A percentile compares a stretch with the other conserved stretches of the same genome.
Evolutionary conservation across 116 monocot species (phyloP).

Genomic region (Cymodocea nodosa): DNA sequence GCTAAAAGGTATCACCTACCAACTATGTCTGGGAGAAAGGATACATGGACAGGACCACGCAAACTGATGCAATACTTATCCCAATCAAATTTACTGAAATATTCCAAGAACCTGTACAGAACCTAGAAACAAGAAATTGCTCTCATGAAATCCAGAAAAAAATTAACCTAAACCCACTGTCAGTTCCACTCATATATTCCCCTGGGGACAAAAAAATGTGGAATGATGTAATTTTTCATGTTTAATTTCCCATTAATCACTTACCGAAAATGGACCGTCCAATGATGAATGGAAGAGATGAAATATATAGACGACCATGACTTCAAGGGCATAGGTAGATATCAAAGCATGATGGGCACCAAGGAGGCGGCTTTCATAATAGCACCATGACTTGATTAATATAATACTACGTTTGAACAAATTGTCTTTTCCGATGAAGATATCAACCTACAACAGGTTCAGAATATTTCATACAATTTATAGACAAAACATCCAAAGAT

Average conservation of each 20-base stretch:
- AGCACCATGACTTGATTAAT: constrained; percentile 90
- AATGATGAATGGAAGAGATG: constrained; percentile 50
- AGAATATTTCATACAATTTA: too few relatives aligned
- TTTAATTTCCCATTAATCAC: constrained; percentile 2
- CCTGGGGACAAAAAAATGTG: neutral
- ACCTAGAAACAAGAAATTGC: constrained; percentile 27
- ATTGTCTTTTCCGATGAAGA: constrained; percentile 47
- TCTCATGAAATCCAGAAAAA: constrained; percentile 1
- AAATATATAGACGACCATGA: constrained; percentile 61
- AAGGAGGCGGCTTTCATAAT: constrained; percentile 85
- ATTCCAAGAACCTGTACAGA: constrained; percentile 66
- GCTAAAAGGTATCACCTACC: constrained; percentile 17
- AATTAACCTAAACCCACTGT: neutral
- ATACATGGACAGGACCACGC: constrained; percentile 31
- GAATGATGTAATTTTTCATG: neutral
- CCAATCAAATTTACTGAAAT: constrained; percentile 80
- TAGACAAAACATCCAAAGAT: too few relatives aligned
- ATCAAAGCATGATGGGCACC: constrained; percentile 73
- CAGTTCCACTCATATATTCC: neutral
- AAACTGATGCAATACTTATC: constrained; percentile 53
- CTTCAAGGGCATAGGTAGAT: constrained; percentile 85
- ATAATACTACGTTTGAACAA: constrained; percentile 72
- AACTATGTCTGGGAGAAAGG: constrained; percentile 39
- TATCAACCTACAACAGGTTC: constrained; percentile 37
- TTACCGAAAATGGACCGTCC: constrained; percentile 63